These are phyloP conservation scores for Candida vaughaniae DNA, from an alignment of 805 yeast species.

Conservation along the genomic window DNA sequence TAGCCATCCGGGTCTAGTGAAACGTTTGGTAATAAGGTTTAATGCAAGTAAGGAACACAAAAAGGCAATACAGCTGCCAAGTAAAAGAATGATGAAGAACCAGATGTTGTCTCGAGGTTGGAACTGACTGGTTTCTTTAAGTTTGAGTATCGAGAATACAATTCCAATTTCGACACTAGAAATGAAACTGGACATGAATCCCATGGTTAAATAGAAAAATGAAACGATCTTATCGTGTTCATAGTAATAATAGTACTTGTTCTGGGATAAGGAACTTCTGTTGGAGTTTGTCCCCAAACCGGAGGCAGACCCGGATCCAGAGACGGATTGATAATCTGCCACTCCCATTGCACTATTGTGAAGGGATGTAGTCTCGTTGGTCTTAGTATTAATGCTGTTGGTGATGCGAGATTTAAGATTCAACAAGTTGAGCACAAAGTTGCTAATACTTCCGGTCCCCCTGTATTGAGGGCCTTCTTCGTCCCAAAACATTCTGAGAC, in stretches of 20 bases:
- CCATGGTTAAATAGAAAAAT: constrained; percentile 28
- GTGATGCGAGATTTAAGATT: constrained; percentile 4
- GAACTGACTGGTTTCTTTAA: constrained; percentile 20
- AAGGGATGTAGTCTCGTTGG: constrained; percentile 7
- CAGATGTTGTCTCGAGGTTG: constrained; percentile 29
- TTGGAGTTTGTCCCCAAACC: constrained; percentile 33
- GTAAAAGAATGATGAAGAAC: constrained; percentile 27
- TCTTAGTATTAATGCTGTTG: constrained; percentile 7
- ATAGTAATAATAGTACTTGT: constrained; percentile 22
- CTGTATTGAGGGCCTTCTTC: constrained; percentile 5
- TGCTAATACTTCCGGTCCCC: constrained; percentile 1
- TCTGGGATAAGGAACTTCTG: constrained; percentile 19
- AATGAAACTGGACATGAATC: constrained; percentile 35
- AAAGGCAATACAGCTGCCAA: constrained; percentile 34
- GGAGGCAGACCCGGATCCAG: constrained; percentile 32
- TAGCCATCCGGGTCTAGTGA: constrained; percentile 23
- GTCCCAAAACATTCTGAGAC: constrained; percentile 15
- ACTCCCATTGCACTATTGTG: constrained; percentile 2
- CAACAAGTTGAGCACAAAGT: constrained; percentile 9
- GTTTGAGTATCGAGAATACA: constrained; percentile 28
- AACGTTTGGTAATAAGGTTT: constrained; percentile 32
- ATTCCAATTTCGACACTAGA: constrained; percentile 42
- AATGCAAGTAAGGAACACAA: constrained; percentile 35
- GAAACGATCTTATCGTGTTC: constrained; percentile 39
- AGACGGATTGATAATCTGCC: constrained; percentile 3